Base-by-base conservation (phyloP, 192 early-diverging fungal genomes). In the Chytriomyces sp. region DNA sequence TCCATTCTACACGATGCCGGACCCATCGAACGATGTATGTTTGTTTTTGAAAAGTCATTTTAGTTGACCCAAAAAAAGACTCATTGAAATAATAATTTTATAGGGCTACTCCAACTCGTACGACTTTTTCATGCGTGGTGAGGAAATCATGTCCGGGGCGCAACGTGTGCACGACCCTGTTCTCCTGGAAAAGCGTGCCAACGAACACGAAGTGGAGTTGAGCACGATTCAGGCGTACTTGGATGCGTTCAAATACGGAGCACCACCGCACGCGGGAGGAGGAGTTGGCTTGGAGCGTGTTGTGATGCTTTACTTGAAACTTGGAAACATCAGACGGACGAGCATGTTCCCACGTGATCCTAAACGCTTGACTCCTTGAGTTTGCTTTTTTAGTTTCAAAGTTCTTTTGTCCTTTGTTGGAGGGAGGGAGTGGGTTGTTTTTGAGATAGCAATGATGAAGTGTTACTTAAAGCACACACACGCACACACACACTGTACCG, bases 1-100 rank as follows among this genome's bases (percentile, higher is more conserved):
- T 61, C 97, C 98, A 49, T 98, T 98, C 91, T 99, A 99, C 90
- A 99, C 98, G 46, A 99, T 99, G 98, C 97, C 97, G 43, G 97
- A 98, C 82, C 93, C 98, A 26, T 82, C 83, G 35, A 83, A 92
- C 76, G 86, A 90, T 11, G 86, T 90, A 85, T 50, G 70, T 59
- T 28, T 0, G 9, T 26, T 24, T 66, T 45, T 78, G 13, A 5
- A 46, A 48, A 20, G 26, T 71, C 69, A 11, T 67, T 62, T 78
- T 79, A n/a, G 7, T 44, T 64, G 23, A 59, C 2, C 66, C 67
- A 61, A 44, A n/a, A 73, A n/a, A 24, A 70, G 3, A 59, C 44
- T 43, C 35, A 28, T 9, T n/a, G n/a, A n/a, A n/a, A n/a, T n/a
- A n/a, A n/a, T n/a, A n/a, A 81, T 83, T 43, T 68, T 10, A 18